Conservation (phyloP, 495 filamentous ascomycete species). For the Penicillium odoratum region DNA sequence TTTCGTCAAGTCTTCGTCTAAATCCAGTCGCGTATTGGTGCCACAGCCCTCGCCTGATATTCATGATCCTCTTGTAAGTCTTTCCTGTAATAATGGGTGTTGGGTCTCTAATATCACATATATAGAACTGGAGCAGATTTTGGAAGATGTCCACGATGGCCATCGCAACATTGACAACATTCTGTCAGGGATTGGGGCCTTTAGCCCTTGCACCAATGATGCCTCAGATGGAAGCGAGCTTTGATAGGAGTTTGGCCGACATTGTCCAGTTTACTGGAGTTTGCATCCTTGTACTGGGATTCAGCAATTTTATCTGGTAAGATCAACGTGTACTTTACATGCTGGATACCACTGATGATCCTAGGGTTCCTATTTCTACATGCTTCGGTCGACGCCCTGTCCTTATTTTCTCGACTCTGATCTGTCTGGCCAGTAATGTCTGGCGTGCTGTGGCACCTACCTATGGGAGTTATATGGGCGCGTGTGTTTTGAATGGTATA, state of each 20-base stretch:
- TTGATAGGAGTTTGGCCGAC: slow-evolving; percentile 51
- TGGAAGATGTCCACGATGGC: slow-evolving; percentile 47
- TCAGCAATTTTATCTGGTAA: slow-evolving; percentile 63
- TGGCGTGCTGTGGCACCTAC: slow-evolving; percentile 60
- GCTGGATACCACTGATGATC: neutral
- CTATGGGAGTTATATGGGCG: slow-evolving; percentile 62
- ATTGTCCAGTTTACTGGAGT: slow-evolving; percentile 57
- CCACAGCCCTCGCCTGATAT: slow-evolving; percentile 52
- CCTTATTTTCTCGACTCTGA: slow-evolving; percentile 53
- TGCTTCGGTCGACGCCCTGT: slow-evolving; percentile 60
- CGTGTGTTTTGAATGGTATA: slow-evolving; percentile 60
- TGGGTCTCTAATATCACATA: neutral
- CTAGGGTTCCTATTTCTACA: slow-evolving; percentile 57
- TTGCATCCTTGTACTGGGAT: slow-evolving; percentile 61
- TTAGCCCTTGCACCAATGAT: slow-evolving; percentile 61
- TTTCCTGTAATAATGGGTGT: neutral
- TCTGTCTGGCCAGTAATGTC: slow-evolving; percentile 57
- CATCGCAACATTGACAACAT: slow-evolving; percentile 50
- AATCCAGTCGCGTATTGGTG: slow-evolving; percentile 48
- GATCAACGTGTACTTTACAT: neutral
- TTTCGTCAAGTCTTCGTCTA: slow-evolving; percentile 53
- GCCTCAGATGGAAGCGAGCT: slow-evolving; percentile 53
- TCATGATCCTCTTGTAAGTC: slow-evolving; percentile 44
- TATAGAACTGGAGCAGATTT: slow-evolving; percentile 42
- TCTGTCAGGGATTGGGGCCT: slow-evolving; percentile 60